Percentiles rank a stretch among this genome's conserved stretches.
These are phyloP conservation scores for Monilinia fructicola DNA, from an alignment of 2,329 filamentous ascomycete species.

Conservation along the genomic window DNA sequence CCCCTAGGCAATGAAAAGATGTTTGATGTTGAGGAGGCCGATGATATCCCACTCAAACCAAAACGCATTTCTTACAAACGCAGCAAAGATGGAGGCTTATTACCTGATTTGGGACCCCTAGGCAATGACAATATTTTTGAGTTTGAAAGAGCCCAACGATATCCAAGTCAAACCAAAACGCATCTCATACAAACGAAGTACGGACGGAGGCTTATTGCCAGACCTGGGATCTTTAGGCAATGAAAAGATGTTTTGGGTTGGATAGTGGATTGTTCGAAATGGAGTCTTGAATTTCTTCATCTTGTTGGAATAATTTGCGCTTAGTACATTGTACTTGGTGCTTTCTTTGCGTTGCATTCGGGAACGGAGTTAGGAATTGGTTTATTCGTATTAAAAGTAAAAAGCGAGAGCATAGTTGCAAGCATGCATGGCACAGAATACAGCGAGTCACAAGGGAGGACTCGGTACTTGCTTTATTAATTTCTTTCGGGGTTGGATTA, in stretches of 20 bases:
- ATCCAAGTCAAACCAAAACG: slow-evolving; percentile 16
- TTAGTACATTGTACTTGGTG: neutral
- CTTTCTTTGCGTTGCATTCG: slow-evolving; percentile 3
- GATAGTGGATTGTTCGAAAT: slow-evolving; percentile 25
- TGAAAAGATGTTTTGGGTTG: slow-evolving; percentile 28
- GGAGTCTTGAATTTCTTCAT: slow-evolving; percentile 22
- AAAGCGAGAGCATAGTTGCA: slow-evolving; percentile 11
- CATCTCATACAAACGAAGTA: slow-evolving; percentile 22
- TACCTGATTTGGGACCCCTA: slow-evolving; percentile 20
- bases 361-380: slow-evolving; percentile 13
- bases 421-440: slow-evolving; percentile 7
- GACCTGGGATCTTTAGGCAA: slow-evolving; percentile 22
- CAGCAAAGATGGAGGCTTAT: slow-evolving; percentile 1
- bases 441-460: slow-evolving; percentile 2
- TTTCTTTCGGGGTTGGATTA: slow-evolving; percentile 21
- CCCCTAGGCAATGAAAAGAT: slow-evolving; percentile 23
- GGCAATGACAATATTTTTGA: slow-evolving; percentile 26
- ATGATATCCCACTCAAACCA: slow-evolving; percentile 6
- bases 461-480: neutral
- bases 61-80: slow-evolving; percentile 19
- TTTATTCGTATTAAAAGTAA: slow-evolving; percentile 8
- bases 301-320: neutral
- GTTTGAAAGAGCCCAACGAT: neutral
- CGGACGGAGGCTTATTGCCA: slow-evolving; percentile 12
- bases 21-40: slow-evolving; percentile 17